phyloP scores from a whole-genome alignment of 371 early-diverging fungal genomes.

The Dichotomocladium elegans region DNA sequence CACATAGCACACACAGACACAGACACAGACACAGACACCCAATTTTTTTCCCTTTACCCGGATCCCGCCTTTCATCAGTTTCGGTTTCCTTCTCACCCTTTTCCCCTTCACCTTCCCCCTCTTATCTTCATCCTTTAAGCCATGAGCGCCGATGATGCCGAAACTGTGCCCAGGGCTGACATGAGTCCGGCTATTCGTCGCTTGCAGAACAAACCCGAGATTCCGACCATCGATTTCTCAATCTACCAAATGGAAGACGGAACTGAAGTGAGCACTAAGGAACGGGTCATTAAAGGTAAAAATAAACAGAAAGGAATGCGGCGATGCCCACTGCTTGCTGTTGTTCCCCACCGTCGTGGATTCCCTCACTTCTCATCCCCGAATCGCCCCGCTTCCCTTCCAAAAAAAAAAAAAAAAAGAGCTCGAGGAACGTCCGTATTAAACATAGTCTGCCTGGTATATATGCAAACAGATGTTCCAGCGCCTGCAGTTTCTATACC shows the following conservation, averaged over 20 bases:
- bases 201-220: slow-evolving; percentile 18
- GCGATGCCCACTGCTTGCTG: too few relatives aligned
- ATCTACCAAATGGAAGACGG: slow-evolving; percentile 78
- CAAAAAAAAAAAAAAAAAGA: too few relatives aligned
- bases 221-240: slow-evolving; percentile 66
- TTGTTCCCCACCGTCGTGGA: too few relatives aligned
- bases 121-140: background rate
- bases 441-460: background rate
- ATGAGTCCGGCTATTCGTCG: slow-evolving; percentile 17
- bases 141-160: slow-evolving; percentile 8
- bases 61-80: background rate
- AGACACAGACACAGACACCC: background rate
- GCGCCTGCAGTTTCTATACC: slow-evolving; percentile 50
- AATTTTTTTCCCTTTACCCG: background rate
- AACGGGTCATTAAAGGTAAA: slow-evolving; percentile 78
- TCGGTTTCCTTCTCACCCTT: background rate
- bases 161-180: slow-evolving; percentile 1
- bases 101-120: too few relatives aligned
- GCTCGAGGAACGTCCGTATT: too few relatives aligned
- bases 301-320: too few relatives aligned
- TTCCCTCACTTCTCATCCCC: too few relatives aligned
- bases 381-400: too few relatives aligned
- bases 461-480: slow-evolving; percentile 42
- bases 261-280: slow-evolving; percentile 68
- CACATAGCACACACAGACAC: too few relatives aligned